Evolutionary conservation across 83 land plant genomes (phyloP).

Genomic region (Picea abies): DNA sequence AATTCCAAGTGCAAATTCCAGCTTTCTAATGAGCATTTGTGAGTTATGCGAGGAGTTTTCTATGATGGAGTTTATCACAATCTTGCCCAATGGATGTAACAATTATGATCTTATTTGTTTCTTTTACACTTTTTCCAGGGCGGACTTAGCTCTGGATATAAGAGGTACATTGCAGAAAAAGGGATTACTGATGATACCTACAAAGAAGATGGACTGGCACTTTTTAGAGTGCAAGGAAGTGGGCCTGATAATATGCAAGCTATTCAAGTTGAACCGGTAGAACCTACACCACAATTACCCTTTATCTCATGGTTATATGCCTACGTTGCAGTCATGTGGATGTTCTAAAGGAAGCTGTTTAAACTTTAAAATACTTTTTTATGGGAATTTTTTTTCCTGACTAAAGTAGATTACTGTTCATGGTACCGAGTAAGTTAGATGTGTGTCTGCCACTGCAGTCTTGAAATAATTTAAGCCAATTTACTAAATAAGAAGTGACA

Average conservation of each 20-base stretch:
- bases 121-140: constrained; percentile 51
- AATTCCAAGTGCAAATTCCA: not conserved
- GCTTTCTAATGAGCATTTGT: not conserved
- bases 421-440: not conserved
- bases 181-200: constrained; percentile 77
- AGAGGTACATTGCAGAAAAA: constrained; percentile 60
- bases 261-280: constrained; percentile 70
- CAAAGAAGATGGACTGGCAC: constrained; percentile 68
- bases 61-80: too few relatives aligned
- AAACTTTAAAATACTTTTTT: too few relatives aligned
- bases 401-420: not conserved
- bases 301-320: not conserved
- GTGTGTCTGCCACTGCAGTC: not conserved
- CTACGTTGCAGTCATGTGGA: not conserved
- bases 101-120: not conserved
- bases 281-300: not conserved
- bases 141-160: constrained; percentile 74
- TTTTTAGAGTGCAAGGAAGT: constrained; percentile 91
- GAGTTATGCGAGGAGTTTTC: too few relatives aligned
- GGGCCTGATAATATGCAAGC: constrained; percentile 95
- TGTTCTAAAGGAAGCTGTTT: not conserved
- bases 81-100: too few relatives aligned
- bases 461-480: too few relatives aligned
- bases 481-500: too few relatives aligned
- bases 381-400: too few relatives aligned